Conservation (phyloP, 208 protist species). For the Herpetomonas tarakana region DNA sequence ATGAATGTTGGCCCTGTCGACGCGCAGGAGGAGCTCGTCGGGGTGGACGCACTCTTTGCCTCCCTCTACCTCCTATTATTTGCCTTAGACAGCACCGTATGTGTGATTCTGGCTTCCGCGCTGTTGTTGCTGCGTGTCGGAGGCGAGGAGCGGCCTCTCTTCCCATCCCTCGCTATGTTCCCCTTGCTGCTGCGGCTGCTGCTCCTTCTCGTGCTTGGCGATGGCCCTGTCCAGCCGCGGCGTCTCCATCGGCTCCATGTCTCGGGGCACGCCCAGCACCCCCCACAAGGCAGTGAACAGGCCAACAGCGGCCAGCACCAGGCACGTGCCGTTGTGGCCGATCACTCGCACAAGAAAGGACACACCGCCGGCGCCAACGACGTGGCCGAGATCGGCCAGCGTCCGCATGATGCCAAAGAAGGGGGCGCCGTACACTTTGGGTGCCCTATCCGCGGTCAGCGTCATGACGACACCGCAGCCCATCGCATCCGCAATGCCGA, state of each 20-base stretch:
- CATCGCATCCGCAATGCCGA: conserved; percentile 70
- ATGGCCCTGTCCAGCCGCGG: conserved; percentile 20
- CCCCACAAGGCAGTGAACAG: conserved; percentile 52
- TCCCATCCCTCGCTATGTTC: no score
- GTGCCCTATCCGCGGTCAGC: conserved; percentile 64
- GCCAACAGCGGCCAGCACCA: conserved; percentile 37
- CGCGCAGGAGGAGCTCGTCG: no score
- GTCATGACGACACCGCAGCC: conserved; percentile 85
- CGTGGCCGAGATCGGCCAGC: conserved; percentile 74
- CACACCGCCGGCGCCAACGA: conserved; percentile 41
- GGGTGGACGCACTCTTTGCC: no score
- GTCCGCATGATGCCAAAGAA: conserved; percentile 89
- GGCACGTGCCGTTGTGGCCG: conserved; percentile 38
- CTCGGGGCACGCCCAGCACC: conserved; percentile 34
- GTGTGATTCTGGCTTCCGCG: no score
- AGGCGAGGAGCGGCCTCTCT: no score
- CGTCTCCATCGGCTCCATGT: conserved; percentile 21
- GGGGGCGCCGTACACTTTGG: conserved; percentile 38
- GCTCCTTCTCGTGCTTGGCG: no score
- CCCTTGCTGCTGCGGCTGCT: no score
- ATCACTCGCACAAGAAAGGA: conserved; percentile 30
- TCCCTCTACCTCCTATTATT: no score
- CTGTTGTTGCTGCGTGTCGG: no score
- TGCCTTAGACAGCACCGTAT: no score
- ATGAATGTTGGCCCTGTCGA: no score